Evolutionary conservation across 139 green algal genomes (phyloP).

Genomic region (Yamagishiella unicocca): DNA sequence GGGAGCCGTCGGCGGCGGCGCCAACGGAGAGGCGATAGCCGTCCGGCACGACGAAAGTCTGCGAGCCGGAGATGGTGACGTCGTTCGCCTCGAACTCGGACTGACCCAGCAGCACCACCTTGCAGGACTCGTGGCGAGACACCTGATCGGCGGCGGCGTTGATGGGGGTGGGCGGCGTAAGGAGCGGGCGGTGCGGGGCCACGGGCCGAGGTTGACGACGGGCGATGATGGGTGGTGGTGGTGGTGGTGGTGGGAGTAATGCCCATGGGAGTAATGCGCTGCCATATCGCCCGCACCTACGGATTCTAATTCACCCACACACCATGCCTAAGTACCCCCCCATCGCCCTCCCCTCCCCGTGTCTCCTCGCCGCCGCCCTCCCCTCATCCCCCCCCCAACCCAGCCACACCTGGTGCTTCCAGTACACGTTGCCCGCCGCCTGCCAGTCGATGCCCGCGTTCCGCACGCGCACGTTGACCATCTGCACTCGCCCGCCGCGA

Average conservation of each 20-base stretch:
- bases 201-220: too few relatives aligned
- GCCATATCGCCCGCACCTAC: too few relatives aligned
- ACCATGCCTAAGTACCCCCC: too few relatives aligned
- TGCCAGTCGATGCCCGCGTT: conserved; percentile 94
- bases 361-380: not conserved
- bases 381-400: not conserved
- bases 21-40: conserved; percentile 82
- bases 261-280: too few relatives aligned
- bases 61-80: conserved; percentile 58
- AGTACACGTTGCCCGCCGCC: conserved; percentile 82
- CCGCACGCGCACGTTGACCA: conserved; percentile 85
- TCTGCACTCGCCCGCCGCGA: conserved; percentile 74
- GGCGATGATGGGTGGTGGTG: too few relatives aligned
- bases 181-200: too few relatives aligned
- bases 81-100: conserved; percentile 93
- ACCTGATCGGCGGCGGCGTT: conserved; percentile 52
- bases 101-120: conserved; percentile 84
- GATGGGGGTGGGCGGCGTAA: not conserved
- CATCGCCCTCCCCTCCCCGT: not conserved
- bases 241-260: too few relatives aligned
- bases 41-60: conserved; percentile 87
- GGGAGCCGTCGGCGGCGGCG: conserved; percentile 7
- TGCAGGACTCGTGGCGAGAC: conserved; percentile 70
- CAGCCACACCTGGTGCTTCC: conserved; percentile 76
- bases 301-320: too few relatives aligned